These are phyloP conservation scores for Durio zibethinus DNA, from an alignment of 345 rosid genomes.

Conservation along the genomic window DNA sequence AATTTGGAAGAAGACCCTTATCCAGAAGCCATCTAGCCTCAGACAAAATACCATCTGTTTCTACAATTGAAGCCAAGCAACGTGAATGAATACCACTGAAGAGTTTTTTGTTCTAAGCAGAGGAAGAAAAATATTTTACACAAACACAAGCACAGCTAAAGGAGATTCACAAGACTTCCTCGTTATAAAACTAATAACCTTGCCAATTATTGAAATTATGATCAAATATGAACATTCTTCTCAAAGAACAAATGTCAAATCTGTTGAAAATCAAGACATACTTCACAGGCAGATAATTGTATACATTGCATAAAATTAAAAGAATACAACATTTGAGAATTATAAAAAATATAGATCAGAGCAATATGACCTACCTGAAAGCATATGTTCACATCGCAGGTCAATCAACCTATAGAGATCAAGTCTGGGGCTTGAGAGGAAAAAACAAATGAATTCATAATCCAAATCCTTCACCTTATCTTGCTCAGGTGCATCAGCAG, in stretches of 20 bases:
- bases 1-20: slow-evolving; percentile 71
- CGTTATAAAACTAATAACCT: background rate
- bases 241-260: slow-evolving; percentile 35
- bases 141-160: background rate
- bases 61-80: slow-evolving; percentile 29
- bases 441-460: slow-evolving; percentile 77
- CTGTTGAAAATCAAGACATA: slow-evolving; percentile 50
- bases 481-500: slow-evolving; percentile 34
- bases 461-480: slow-evolving; percentile 59
- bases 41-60: slow-evolving; percentile 57
- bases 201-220: background rate
- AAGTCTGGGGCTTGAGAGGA: slow-evolving; percentile 72
- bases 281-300: background rate
- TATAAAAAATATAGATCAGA: background rate
- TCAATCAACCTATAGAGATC: slow-evolving; percentile 88
- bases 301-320: slow-evolving; percentile 26
- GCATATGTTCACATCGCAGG: slow-evolving; percentile 87
- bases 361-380: slow-evolving; percentile 47
- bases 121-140: background rate
- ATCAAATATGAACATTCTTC: slow-evolving; percentile 10
- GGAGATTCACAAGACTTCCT: background rate
- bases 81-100: background rate
- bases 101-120: background rate
- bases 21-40: slow-evolving; percentile 94
- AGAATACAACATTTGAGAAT: background rate